A percentile compares a stretch with the other conserved stretches of the same genome.
These are phyloP conservation scores for Blastocladiella britannica DNA, from an alignment of 192 early-diverging fungal genomes.

Conservation along the genomic window DNA sequence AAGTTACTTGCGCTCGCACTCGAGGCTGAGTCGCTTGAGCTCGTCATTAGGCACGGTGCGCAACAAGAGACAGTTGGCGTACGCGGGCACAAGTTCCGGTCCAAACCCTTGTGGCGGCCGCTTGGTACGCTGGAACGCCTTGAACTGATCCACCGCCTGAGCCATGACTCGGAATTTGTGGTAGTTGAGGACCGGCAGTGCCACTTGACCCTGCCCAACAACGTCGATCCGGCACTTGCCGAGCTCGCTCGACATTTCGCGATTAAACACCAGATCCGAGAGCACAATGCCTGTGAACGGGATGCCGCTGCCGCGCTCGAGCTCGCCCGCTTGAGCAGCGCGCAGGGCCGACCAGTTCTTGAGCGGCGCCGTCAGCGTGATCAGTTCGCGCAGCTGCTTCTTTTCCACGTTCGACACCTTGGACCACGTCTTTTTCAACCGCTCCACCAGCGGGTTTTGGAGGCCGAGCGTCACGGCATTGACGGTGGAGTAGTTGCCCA, in stretches of 20 bases:
- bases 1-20: too few relatives aligned
- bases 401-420: not conserved
- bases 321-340: not conserved
- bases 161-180: not conserved
- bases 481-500: not conserved
- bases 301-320: not conserved
- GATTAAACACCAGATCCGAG: not conserved
- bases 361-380: not conserved
- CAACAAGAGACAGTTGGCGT: not conserved
- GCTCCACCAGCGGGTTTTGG: not conserved
- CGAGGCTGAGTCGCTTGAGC: too few relatives aligned
- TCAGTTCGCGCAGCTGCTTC: not conserved
- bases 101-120: not conserved
- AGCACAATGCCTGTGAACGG: not conserved
- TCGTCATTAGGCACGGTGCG: too few relatives aligned
- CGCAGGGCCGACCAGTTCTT: not conserved
- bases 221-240: not conserved
- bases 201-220: not conserved
- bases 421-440: not conserved
- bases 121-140: not conserved
- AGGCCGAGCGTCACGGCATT: not conserved
- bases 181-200: not conserved
- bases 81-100: not conserved
- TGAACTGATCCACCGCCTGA: not conserved
- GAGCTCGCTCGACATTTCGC: not conserved